These are phyloP conservation scores for Solanum lycopersicoides DNA, from an alignment of 257 asterid genomes.

Conservation along the genomic window DNA sequence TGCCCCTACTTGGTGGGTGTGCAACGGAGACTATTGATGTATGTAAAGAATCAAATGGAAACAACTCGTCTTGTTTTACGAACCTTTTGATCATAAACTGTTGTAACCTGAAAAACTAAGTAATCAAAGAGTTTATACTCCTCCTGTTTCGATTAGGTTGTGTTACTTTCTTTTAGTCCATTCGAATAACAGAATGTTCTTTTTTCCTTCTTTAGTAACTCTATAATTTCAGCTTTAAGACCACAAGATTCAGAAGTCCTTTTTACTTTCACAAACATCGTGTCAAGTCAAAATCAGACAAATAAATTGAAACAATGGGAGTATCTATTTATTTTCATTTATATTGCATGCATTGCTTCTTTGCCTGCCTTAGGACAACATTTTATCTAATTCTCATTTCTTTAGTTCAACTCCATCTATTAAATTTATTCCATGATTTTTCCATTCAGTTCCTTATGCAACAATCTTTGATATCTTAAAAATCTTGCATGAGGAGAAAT, in stretches of 20 bases:
- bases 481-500: background rate
- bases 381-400: background rate
- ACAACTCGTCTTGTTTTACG: background rate
- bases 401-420: background rate
- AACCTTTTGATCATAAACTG: background rate
- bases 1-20: background rate
- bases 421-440: background rate
- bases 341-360: background rate
- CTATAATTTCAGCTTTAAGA: background rate
- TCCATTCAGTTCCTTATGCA: conserved; percentile 1
- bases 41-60: background rate
- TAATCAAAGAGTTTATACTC: background rate
- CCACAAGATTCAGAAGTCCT: background rate
- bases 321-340: background rate
- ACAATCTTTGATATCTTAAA: conserved; percentile 7
- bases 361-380: background rate
- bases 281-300: background rate
- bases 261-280: background rate
- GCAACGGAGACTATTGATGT: background rate
- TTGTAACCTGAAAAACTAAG: background rate
- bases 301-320: background rate
- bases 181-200: background rate
- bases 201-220: background rate
- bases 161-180: background rate
- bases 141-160: background rate